Evolutionary conservation across 2,329 filamentous ascomycete genomes (phyloP), one percentile per base, ranked within the genome.

Genomic region (Tolypocladium amazonense): DNA sequence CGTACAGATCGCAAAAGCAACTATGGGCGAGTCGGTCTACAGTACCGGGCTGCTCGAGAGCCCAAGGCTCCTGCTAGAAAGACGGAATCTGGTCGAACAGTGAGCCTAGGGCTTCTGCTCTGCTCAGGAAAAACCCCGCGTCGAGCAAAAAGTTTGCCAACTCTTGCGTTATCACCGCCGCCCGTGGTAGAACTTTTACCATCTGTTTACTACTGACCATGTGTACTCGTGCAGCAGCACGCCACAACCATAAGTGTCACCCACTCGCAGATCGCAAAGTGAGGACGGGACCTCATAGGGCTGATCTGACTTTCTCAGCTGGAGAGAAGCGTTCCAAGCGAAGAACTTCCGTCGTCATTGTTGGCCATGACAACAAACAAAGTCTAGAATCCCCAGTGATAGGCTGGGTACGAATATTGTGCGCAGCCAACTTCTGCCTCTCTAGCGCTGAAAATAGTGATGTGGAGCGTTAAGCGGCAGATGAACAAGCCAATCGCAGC

Each of bases 401-500:
- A n/a, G 37, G 12, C 11, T 6, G 37, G 4, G 11, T 18, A 3
- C 11, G 3, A 12, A 3, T 7, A 20, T 20, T 18, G 11, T 18
- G 45, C 23, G 12, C 5, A 8, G 25, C 27, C 15, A 30, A n/a
- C 27, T 30, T 12, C 11, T 27, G 3, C 15, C 47, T 52, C 47
- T 27, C 6, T 20, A 33, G 47, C 47, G 47, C 47, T 27, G 15
- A n/a, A 15, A 33, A 23, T 52, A 33, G 47, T 20, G 14, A 18
- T 57, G 56, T 57, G 41, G 56, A 43, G 56, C 54, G 43, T 41
- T 65, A 63, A 61, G 58, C 55, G 61, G 58, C 62, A 62, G 59
- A 30, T 1, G 15, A 35, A 5, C 27, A 58, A 47, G 27, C 67
- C 67, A 69, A 69, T 69, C 58, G 58, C 56, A 57, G 60, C 41